These are phyloP conservation scores for Cadophora malorum DNA, from an alignment of 2,329 filamentous ascomycete species.

Conservation along the genomic window DNA sequence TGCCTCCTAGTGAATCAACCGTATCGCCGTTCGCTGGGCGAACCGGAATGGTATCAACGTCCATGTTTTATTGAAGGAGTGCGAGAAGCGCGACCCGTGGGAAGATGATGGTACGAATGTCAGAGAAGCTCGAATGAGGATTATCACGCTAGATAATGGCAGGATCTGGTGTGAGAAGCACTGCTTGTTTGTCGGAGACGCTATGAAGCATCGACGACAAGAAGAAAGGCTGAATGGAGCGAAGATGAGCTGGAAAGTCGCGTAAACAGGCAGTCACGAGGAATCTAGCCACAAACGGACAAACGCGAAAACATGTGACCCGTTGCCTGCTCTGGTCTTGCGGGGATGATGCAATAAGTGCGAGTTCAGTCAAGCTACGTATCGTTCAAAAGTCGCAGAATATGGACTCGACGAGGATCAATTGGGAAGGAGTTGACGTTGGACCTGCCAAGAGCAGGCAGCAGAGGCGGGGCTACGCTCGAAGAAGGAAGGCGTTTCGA, in stretches of 20 bases:
- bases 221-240: neutral
- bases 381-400: neutral
- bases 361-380: neutral
- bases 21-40: constrained; percentile 7
- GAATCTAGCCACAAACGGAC: neutral
- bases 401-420: neutral
- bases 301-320: constrained; percentile 14
- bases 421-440: constrained; percentile 3
- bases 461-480: neutral
- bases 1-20: constrained; percentile 6
- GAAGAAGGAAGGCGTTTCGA: neutral
- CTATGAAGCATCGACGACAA: neutral
- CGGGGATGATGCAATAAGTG: neutral
- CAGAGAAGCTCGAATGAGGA: neutral
- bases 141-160: neutral
- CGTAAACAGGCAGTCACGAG: constrained; percentile 4
- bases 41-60: neutral
- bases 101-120: too few species aligned
- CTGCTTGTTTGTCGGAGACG: neutral
- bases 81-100: neutral
- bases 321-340: neutral
- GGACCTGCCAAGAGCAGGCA: constrained; percentile 1
- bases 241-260: neutral
- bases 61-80: neutral
- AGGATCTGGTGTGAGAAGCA: neutral